Percentiles rank a stretch among this genome's conserved stretches.
Evolutionary conservation across 768 basidiomycete genomes (phyloP).

Genomic region (Mycena polygramma): DNA sequence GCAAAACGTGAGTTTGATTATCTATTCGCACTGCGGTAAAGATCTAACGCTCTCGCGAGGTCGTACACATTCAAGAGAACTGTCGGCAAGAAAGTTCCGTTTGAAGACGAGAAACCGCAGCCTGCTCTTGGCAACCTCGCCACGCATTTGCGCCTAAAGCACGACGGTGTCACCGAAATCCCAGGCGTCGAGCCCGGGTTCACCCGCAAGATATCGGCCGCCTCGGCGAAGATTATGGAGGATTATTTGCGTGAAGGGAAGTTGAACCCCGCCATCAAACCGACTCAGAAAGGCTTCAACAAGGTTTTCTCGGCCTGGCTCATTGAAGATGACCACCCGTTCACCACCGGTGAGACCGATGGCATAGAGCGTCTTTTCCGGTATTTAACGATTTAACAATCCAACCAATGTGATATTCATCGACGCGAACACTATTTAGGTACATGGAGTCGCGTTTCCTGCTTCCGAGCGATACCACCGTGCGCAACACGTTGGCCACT

Average conservation of each 20-base stretch:
- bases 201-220: background rate
- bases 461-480: constrained; percentile 44
- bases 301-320: constrained; percentile 41
- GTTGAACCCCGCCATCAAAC: constrained; percentile 35
- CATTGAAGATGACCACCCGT: constrained; percentile 44
- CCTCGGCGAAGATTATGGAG: constrained; percentile 37
- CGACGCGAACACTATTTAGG: constrained; percentile 22
- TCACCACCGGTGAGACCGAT: constrained; percentile 41
- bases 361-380: background rate
- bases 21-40: background rate
- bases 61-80: background rate
- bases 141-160: background rate
- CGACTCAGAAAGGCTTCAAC: constrained; percentile 36
- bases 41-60: background rate
- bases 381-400: background rate
- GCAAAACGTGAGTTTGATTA: background rate
- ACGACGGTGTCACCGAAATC: background rate
- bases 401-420: background rate
- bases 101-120: constrained; percentile 3
- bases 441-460: background rate
- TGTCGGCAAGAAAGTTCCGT: no score
- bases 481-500: constrained; percentile 39
- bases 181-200: background rate
- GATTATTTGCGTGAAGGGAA: constrained; percentile 34
- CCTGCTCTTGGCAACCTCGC: constrained; percentile 8